Conservation (phyloP, 2,329 filamentous ascomycete species). For the Septoria linicola region DNA sequence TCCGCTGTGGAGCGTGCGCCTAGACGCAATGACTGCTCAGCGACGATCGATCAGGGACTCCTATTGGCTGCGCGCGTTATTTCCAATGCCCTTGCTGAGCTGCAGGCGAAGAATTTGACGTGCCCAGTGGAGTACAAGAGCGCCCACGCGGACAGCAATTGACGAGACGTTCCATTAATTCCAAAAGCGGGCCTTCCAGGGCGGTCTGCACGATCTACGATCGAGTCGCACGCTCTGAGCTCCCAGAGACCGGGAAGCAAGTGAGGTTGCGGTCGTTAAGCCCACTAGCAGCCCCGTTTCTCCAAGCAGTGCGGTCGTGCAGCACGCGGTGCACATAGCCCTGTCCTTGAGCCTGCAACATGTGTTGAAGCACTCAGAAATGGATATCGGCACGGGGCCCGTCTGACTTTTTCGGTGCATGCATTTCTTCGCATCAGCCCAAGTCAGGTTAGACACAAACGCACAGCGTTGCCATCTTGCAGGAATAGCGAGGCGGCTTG, state of each 20-base stretch:
- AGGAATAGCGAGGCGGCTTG: no score
- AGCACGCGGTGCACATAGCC: no score
- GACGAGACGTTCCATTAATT: not conserved
- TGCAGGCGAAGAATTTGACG: constrained; percentile 10
- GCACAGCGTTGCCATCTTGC: not conserved
- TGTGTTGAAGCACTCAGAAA: not conserved
- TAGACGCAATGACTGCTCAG: constrained; percentile 10
- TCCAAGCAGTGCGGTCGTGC: not conserved
- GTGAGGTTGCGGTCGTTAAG: not conserved
- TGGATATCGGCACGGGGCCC: not conserved
- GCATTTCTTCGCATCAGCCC: no score
- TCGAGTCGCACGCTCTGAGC: constrained; percentile 8
- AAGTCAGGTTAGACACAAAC: not conserved
- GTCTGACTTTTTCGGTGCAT: no score
- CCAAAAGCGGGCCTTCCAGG: constrained; percentile 2
- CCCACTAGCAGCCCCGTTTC: not conserved
- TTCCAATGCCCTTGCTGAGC: constrained; percentile 18
- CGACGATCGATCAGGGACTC: not conserved
- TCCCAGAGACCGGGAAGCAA: constrained; percentile 14
- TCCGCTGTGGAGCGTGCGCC: constrained; percentile 10
- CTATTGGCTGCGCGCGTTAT: constrained; percentile 14
- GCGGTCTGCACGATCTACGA: constrained; percentile 14
- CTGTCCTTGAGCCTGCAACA: not conserved
- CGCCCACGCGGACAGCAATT: not conserved
- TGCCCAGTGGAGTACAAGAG: constrained; percentile 6